Percentiles rank a stretch among this genome's conserved stretches.
These are phyloP conservation scores for Austroboletus niveus DNA, from an alignment of 1,284 basidiomycete species.

Conservation along the genomic window DNA sequence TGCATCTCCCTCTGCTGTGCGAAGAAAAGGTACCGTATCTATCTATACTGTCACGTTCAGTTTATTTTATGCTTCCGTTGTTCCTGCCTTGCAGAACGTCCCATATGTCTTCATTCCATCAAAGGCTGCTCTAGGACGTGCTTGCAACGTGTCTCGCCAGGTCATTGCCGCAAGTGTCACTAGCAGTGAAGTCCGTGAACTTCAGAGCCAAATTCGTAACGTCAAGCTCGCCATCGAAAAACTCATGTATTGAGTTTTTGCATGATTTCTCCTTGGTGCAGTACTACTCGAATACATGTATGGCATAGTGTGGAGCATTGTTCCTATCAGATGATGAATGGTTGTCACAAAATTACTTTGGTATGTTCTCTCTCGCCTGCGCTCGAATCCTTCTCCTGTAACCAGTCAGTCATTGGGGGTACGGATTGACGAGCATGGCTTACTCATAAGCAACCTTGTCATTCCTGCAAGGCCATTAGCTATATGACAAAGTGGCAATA, in stretches of 20 bases:
- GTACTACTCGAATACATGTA: conserved; percentile 15
- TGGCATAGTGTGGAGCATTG: conserved; percentile 7
- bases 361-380: conserved; percentile 84
- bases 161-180: conserved; percentile 96
- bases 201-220: conserved; percentile 87
- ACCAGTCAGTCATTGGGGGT: conserved; percentile 7
- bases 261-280: neutral
- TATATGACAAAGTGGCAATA: neutral
- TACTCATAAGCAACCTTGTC: conserved; percentile 89
- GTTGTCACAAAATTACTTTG: conserved; percentile 52
- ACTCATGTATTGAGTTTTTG: conserved; percentile 32
- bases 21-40: conserved; percentile 84
- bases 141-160: conserved; percentile 93
- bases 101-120: conserved; percentile 95
- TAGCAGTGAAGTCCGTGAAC: conserved; percentile 93
- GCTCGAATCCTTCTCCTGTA: conserved; percentile 69
- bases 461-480: conserved; percentile 54
- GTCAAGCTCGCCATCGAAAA: conserved; percentile 91
- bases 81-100: conserved; percentile 67
- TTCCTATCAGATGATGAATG: neutral
- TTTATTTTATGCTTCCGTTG: neutral
- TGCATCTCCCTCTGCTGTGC: conserved; percentile 96
- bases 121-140: conserved; percentile 93
- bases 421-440: conserved; percentile 32
- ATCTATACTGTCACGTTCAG: neutral